Evolutionary conservation across 805 yeast genomes (phyloP).

Genomic region (Kodamaea hsintzibuensis): DNA sequence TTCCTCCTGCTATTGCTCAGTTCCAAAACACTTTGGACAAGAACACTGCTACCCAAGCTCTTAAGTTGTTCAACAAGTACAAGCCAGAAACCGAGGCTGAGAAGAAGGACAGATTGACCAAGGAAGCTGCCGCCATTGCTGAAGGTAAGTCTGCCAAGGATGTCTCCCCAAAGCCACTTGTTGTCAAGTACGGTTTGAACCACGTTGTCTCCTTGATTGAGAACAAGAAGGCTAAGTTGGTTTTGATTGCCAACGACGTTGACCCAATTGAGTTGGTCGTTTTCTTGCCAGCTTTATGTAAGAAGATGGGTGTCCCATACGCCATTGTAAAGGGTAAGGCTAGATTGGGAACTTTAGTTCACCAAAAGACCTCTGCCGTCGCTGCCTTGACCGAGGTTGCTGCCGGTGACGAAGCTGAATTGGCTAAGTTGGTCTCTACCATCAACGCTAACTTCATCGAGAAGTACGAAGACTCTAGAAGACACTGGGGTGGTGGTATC

Average conservation of each 20-base stretch:
- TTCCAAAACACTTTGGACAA: constrained; percentile 95
- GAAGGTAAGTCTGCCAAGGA: constrained; percentile 98
- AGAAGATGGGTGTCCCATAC: constrained; percentile 99
- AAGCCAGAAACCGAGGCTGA: constrained; percentile 97
- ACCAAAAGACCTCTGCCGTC: constrained; percentile 96
- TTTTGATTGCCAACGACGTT: constrained; percentile 97
- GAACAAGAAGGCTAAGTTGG: constrained; percentile 98
- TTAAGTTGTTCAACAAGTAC: constrained; percentile 98
- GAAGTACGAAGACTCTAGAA: constrained; percentile 93
- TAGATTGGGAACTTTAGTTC: constrained; percentile 95
- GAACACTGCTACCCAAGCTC: constrained; percentile 97
- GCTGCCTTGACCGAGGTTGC: constrained; percentile 96
- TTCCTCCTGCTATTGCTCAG: constrained; percentile 98
- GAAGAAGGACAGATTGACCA: constrained; percentile 98
- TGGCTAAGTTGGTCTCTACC: constrained; percentile 90
- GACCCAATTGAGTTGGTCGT: constrained; percentile 98
- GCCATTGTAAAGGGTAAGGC: constrained; percentile 98
- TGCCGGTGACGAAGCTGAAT: constrained; percentile 92
- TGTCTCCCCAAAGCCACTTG: constrained; percentile 95
- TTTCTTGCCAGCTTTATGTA: constrained; percentile 97
- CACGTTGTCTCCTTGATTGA: constrained; percentile 96
- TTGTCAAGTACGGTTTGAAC: constrained; percentile 97
- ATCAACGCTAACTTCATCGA: constrained; percentile 90
- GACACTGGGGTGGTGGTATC: constrained; percentile 99
- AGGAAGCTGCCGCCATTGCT: constrained; percentile 98